Base-by-base conservation (phyloP, 192 early-diverging fungal species). In the Helicostylum pulchrum region DNA sequence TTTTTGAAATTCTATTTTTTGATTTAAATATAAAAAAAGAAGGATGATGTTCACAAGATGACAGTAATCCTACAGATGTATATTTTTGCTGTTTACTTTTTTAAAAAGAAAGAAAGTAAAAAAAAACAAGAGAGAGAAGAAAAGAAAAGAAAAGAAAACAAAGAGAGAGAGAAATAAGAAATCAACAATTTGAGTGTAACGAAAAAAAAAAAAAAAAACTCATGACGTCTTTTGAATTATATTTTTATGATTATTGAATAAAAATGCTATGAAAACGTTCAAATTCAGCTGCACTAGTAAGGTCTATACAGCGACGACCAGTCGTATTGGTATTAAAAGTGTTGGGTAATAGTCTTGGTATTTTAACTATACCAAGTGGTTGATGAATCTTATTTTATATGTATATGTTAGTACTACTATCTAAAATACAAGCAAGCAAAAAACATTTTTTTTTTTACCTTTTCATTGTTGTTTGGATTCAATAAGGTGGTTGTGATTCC, bases 161-260 rank as follows among this genome's bases (percentile, higher is more conserved):
- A 36, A n/a, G 5, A 55, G n/a, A 55, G 26, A 17, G 2, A 57
- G 54, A 42, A 15, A 39, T 14, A 21, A 19, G 34, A 20, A 39
- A 34, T 30, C 11, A 53, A 30, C 21, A 30, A 53, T 10, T 30
- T 15, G 5, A 23, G 10, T 23, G 11, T 30, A 53, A 32, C 23
- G 44, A 3, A 58, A 23, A 58, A 44, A 23, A 58, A 44, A 7
- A 30, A 58, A 4, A 23, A 43, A 42, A 58, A 58, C 34, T 57
- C 54, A 57, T 57, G 54, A 57, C 54, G 54, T 57, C 32, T 36
- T 48, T 15, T 17, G 4, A 48, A 48, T 17, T 17, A 48, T 12
- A 48, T 19, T 4, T 15, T 47, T 14, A 48, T 48, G 12, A 48
- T 48, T 9, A 12, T 45, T 48, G 8, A 48, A 48, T 19, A 15